Evolutionary conservation across 1,284 basidiomycete species (phyloP), one percentile per base, ranked within the genome.

Genomic region (Exobasidium cylindrosporum): DNA sequence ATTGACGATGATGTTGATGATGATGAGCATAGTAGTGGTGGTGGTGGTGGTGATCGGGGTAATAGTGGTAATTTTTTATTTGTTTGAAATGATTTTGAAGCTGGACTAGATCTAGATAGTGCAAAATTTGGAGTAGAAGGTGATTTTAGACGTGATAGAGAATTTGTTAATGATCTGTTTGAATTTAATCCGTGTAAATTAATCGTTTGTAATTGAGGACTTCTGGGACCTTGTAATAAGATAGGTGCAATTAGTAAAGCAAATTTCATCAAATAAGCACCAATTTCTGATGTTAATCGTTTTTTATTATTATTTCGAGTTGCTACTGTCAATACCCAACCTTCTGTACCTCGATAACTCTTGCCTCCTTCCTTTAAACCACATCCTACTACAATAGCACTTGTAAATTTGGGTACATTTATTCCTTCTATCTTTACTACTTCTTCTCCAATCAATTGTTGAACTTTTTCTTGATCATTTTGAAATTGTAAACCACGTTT

Each of bases 291-390:
- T 10, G 7, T 7, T 40, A 40, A 40, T 7, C 35, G 35, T 7
- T 10, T 17, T 40, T 40, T 40, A 17, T 17, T 17, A 10, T 40
- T 40, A 17, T 17, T 17, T 10, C 35, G 35, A 17, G 10, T 40
- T 40, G 60, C 60, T 29, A 62, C 60, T 10, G n/a, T 28, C 13
- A 62, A 46, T 0, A 62, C 60, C 58, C 58, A 62, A 2, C 60
- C 60, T 24, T 62, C 60, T 2, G 60, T 49, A 4, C 29, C 57
- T 58, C 43, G 26, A 24, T 23, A 24, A 4, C 23, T 13, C 3
- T 43, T 17, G 3, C 57, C 60, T 6, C 43, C 60, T n/a, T 62
- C 58, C 54, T 62, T 62, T 6, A 58, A 31, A 11, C 60, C 60
- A 24, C 54, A 57, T 24, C 31, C 44, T 14, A 58, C 60, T 23